Evolutionary conservation across 352 stramenopile species (phyloP), one percentile per base, ranked within the genome.

Genomic region (Phytophthora idaei): DNA sequence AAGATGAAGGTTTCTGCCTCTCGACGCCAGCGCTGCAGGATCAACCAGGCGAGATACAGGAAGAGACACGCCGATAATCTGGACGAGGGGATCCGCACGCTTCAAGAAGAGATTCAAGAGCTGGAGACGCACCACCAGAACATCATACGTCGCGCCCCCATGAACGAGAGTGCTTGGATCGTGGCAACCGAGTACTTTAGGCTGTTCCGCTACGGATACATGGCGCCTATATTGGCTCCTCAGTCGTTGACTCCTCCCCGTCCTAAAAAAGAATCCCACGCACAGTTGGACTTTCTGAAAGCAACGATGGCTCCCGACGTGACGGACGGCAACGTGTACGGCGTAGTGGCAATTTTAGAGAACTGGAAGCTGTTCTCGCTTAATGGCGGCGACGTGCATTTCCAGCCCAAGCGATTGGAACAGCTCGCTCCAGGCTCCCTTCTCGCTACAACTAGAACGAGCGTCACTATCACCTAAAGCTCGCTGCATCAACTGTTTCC

Each of bases 141-240:
- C 6, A 47, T 58, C 12, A 27, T 57, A 12, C 31, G 42, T 4
- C 5, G 27, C 12, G 29, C 31, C 0, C 57, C 42, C 2, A 67
- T 57, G 8, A 57, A 67, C 17, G 57, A 71, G 28, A 71, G 32
- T 14, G 49, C 54, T 4, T 71, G 63, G 63, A 41, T 61, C 42
- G 63, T 71, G 21, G 63, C 63, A 5, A 57, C 41, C 6, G 56
- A 71, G 63, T 71, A 61, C 56, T 71, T 71, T 39, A 44, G 63
- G 1, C 42, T 67, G 5, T 71, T 71, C 17, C 48, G 57, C 0
- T 42, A 61, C 50, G 63, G 63, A 6, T 71, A 67, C 49, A 48
- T 61, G 57, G n/a, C 39, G 17, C 57, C 56, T 10, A 3, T 14
- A 39, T 0, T 71, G 64, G 17, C 29, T 12, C 21, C 44, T 2